Conservation (phyloP, 2,329 filamentous ascomycete genomes). For the Neonectria coccinea region DNA sequence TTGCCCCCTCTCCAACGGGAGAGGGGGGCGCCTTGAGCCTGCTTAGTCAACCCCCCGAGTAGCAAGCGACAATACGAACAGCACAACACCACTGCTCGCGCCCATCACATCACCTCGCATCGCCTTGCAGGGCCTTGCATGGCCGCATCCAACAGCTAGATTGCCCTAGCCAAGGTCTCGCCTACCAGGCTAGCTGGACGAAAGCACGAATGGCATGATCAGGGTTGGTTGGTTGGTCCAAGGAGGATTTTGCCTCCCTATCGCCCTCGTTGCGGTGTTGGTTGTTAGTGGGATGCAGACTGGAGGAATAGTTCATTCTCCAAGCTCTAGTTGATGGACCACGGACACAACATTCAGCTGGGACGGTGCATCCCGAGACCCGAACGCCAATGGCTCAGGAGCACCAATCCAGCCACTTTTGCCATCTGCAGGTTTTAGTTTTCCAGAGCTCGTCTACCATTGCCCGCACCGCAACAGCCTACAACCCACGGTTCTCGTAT, state of each 20-base stretch:
- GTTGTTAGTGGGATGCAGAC: neutral
- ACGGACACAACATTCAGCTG: neutral
- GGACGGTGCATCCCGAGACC: neutral
- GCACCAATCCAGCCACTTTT: constrained; percentile 19
- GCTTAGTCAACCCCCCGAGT: too few species aligned
- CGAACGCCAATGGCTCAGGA: neutral
- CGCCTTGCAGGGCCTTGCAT: constrained; percentile 24
- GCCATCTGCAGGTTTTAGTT: neutral
- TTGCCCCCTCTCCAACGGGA: too few species aligned
- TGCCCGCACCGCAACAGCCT: neutral
- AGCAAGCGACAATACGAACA: constrained; percentile 39
- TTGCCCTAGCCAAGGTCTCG: constrained; percentile 19
- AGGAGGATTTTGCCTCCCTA: neutral
- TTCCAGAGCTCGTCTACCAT: neutral
- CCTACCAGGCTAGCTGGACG: constrained; percentile 26
- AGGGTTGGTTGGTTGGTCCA: neutral
- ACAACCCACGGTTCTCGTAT: neutral
- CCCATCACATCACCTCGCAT: constrained; percentile 43
- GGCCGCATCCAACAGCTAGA: constrained; percentile 28
- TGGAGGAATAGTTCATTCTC: neutral
- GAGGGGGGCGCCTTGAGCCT: too few species aligned
- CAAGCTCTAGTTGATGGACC: neutral
- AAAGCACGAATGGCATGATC: neutral
- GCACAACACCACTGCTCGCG: constrained; percentile 31
- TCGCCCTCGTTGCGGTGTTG: neutral